A percentile compares a stretch with the other conserved stretches of the same genome.
phyloP scores from a whole-genome alignment of 352 stramenopile species.

The Phytopythium boreale region DNA sequence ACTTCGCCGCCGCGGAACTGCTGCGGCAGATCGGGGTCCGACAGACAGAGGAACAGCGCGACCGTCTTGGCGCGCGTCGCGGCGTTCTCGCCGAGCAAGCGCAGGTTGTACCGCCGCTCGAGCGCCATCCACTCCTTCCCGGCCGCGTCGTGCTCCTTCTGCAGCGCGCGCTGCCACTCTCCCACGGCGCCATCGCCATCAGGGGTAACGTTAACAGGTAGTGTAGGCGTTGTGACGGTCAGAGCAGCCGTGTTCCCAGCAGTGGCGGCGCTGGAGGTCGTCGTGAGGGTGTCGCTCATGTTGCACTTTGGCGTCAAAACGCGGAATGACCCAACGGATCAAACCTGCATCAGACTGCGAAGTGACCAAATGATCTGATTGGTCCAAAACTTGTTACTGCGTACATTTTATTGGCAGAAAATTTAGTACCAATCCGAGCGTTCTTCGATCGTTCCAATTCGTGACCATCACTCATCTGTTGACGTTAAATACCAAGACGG shows the following conservation, averaged over 20 bases:
- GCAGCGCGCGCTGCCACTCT: slow-evolving; percentile 25
- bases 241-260: neutral
- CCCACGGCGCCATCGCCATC: too few relatives aligned
- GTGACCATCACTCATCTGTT: neutral
- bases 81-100: slow-evolving; percentile 18
- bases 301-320: slow-evolving; percentile 1
- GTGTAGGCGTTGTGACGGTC: neutral
- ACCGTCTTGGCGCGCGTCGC: slow-evolving; percentile 13
- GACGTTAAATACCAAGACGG: too few relatives aligned
- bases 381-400: neutral
- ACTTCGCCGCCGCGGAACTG: slow-evolving; percentile 50
- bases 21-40: slow-evolving; percentile 56
- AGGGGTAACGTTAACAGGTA: neutral
- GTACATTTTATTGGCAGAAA: neutral
- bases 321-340: neutral
- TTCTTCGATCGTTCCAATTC: neutral
- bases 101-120: slow-evolving; percentile 59
- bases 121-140: slow-evolving; percentile 66
- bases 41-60: slow-evolving; percentile 55
- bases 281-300: slow-evolving; percentile 3
- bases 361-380: neutral
- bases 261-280: neutral
- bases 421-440: neutral
- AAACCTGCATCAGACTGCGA: neutral
- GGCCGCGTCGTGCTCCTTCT: slow-evolving; percentile 26